phyloP scores from a whole-genome alignment of 2,329 filamentous ascomycete species.

The Xylaria sp. region DNA sequence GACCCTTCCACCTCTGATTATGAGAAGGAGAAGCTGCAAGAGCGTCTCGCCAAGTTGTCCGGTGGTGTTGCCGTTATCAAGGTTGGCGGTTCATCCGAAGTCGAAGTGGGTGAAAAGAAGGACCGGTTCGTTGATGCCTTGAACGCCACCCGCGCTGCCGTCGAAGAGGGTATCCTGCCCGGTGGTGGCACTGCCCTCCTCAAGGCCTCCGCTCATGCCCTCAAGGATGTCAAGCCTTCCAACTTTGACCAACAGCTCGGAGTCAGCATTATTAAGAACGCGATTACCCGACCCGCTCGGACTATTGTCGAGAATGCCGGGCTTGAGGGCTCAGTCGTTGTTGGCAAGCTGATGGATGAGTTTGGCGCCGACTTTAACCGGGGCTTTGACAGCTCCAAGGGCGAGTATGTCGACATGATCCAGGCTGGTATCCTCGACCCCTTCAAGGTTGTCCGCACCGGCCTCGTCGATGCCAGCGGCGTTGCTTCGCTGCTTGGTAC shows the following conservation, averaged over 20 bases:
- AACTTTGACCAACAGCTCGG: slow-evolving; percentile 99
- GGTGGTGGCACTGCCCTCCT: slow-evolving; percentile 97
- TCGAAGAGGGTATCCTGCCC: slow-evolving; percentile 98
- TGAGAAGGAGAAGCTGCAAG: slow-evolving; percentile 99
- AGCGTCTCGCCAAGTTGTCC: slow-evolving; percentile 98
- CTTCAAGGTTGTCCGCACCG: slow-evolving; percentile 98
- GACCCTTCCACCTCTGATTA: slow-evolving; percentile 97
- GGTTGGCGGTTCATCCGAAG: slow-evolving; percentile 95
- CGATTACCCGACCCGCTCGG: slow-evolving; percentile 92
- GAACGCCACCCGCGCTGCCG: slow-evolving; percentile 96
- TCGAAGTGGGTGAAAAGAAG: slow-evolving; percentile 99
- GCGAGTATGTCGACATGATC: slow-evolving; percentile 99
- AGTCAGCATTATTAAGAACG: slow-evolving; percentile 96
- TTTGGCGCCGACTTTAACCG: slow-evolving; percentile 93
- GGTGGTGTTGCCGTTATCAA: slow-evolving; percentile 99
- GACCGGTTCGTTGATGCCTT: slow-evolving; percentile 98
- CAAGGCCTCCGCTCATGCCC: slow-evolving; percentile 92
- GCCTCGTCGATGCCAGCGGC: slow-evolving; percentile 91
- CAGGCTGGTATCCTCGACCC: slow-evolving; percentile 94
- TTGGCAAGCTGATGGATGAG: slow-evolving; percentile 98
- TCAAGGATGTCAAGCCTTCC: slow-evolving; percentile 79
- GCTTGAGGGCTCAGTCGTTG: slow-evolving; percentile 91
- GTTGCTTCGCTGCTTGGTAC: slow-evolving; percentile 97
- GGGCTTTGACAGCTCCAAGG: slow-evolving; percentile 95
- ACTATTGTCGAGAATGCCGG: slow-evolving; percentile 98